Evolutionary conservation across 2,329 filamentous ascomycete species (phyloP), one percentile per base, ranked within the genome.

Genomic region (Epichloe aotearoae): DNA sequence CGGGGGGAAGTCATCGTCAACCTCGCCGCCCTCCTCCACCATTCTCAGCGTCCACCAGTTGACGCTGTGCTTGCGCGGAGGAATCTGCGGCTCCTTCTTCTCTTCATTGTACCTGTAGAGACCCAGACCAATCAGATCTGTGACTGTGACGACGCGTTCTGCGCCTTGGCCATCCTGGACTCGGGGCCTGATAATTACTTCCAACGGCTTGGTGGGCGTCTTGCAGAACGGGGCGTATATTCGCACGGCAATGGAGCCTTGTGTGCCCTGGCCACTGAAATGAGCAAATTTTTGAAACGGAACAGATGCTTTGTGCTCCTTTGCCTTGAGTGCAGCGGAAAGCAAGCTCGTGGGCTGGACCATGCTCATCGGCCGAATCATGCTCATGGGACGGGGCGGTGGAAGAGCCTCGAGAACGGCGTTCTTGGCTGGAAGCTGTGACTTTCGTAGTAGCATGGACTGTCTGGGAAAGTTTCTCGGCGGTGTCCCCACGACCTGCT

Each of bases 1-100:
- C 0, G 87, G 82, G 87, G 82, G 86, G 56, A 93, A 93, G 61
- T 93, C 88, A 56, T 88, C 85, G 57, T 94, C 87, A 1, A 91
- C 82, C 61, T 93, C 87, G 46, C 85, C 88, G 51, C 87, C 86
- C 61, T 93, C 82, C 54, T 93, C 82, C 2, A 90, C 86, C 81
- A 94, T 89, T 40, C 86, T 78, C 51, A 94, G 69, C 23, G 82
- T 87, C 84, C 86, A 93, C 71, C 82, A 82, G 61, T 91, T 91
- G 58, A 90, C 83, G 58, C 87, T 88, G 49, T 81, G 72, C 61
- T 88, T 86, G 47, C 82, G 77, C 2, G 70, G 63, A 0, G 80
- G 70, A 10, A 93, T 70, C 1, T 75, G 63, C 3, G 87, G 87
- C 55, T 88, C 79, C 30, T 81, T 71, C 57, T 85, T 85, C 62